phyloP scores from a whole-genome alignment of 106 monocot genomes.

The Phalaenopsis equestris region DNA sequence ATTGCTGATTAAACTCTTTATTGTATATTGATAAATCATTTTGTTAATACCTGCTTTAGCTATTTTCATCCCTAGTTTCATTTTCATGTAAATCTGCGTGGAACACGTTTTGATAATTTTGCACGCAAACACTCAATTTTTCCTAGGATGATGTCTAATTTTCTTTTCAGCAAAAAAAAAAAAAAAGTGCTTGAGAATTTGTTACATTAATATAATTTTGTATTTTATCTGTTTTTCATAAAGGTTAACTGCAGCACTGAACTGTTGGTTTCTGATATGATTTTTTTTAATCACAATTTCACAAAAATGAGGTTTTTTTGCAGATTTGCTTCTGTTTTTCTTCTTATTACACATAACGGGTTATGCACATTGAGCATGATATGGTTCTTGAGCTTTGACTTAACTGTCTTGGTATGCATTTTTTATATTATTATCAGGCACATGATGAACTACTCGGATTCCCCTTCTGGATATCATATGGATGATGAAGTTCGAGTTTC shows the following conservation, averaged over 20 bases:
- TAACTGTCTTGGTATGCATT: background rate
- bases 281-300: background rate
- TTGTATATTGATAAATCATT: background rate
- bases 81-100: background rate
- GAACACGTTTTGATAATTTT: too few relatives aligned
- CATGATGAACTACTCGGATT: conserved; percentile 94
- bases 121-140: background rate
- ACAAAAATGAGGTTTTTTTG: background rate
- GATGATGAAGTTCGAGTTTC: conserved; percentile 82
- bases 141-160: background rate
- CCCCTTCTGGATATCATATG: conserved; percentile 87
- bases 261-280: background rate
- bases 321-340: background rate
- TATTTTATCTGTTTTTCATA: background rate
- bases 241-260: background rate
- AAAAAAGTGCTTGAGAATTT: background rate
- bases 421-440: conserved; percentile 15
- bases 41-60: background rate
- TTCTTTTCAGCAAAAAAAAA: background rate
- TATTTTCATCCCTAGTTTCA: background rate
- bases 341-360: background rate
- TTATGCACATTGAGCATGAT: background rate
- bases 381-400: background rate
- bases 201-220: background rate
- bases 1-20: background rate